Evolutionary conservation across 352 stramenopile genomes (phyloP).

Genomic region (Phytopythium sindhum): DNA sequence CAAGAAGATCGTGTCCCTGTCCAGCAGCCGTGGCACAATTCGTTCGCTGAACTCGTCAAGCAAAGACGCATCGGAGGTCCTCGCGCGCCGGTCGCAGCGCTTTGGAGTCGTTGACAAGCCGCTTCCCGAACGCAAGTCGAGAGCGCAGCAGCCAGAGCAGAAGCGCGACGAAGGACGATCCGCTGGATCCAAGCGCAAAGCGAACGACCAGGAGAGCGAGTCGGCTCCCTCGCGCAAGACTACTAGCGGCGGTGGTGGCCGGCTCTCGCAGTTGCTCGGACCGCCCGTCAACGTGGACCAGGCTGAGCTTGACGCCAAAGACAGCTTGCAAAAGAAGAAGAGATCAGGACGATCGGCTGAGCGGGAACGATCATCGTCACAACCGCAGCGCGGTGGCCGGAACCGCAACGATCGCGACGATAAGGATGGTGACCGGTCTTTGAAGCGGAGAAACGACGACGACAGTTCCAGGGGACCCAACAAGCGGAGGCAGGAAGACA

Average conservation of each 20-base stretch:
- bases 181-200: constrained; percentile 21
- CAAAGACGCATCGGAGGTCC: constrained; percentile 46
- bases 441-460: constrained; percentile 10
- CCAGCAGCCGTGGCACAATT: constrained; percentile 39
- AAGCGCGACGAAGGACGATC: constrained; percentile 17
- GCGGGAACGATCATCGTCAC: constrained; percentile 16
- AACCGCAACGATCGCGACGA: constrained; percentile 16
- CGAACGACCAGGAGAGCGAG: constrained; percentile 15
- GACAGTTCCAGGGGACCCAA: constrained; percentile 13
- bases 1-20: constrained; percentile 57
- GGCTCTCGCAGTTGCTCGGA: constrained; percentile 49
- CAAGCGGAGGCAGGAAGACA: constrained; percentile 22
- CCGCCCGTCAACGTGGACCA: constrained; percentile 78
- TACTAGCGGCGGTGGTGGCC: constrained; percentile 18
- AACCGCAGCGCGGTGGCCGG: constrained; percentile 19
- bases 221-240: constrained; percentile 7
- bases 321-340: constrained; percentile 64
- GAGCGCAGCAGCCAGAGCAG: constrained; percentile 20
- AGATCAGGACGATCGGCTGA: constrained; percentile 26
- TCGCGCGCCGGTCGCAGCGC: constrained; percentile 71
- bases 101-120: constrained; percentile 58
- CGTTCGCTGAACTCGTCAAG: constrained; percentile 40
- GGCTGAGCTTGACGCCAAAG: constrained; percentile 65
- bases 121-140: constrained; percentile 16
- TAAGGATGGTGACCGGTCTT: constrained; percentile 10